These are phyloP conservation scores for Leucocoprinus sp. DNA, from an alignment of 768 basidiomycete species.

Conservation along the genomic window DNA sequence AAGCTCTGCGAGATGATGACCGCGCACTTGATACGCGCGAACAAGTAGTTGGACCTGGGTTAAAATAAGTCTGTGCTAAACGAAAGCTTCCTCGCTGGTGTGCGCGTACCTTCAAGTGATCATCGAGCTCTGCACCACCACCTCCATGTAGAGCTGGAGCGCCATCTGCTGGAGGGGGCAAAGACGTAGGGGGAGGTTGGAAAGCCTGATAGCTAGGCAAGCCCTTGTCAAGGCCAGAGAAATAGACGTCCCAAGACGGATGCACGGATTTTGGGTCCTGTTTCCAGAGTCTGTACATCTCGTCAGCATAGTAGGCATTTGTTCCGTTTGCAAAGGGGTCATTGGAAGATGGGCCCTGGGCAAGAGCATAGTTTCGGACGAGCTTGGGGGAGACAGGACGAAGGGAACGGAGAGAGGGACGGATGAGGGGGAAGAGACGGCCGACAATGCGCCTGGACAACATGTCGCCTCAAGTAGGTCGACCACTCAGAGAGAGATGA, in stretches of 20 bases:
- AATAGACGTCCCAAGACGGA: constrained; percentile 91
- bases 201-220: constrained; percentile 74
- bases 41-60: constrained; percentile 91
- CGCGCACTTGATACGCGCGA: constrained; percentile 97
- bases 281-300: constrained; percentile 92
- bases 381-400: neutral
- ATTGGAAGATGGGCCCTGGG: constrained; percentile 53
- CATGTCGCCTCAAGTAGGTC: too few species aligned
- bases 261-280: constrained; percentile 90
- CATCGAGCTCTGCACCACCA: constrained; percentile 75
- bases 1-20: constrained; percentile 91
- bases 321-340: constrained; percentile 90
- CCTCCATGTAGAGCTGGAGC: constrained; percentile 66
- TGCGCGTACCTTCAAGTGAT: constrained; percentile 79
- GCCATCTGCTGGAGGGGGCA: constrained; percentile 69
- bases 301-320: constrained; percentile 92
- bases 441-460: constrained; percentile 9
- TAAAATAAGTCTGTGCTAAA: constrained; percentile 7
- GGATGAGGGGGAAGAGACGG: constrained; percentile 2
- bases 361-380: constrained; percentile 8
- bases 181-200: constrained; percentile 66
- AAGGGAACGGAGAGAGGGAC: neutral
- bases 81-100: constrained; percentile 1
- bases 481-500: too few species aligned
- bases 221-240: constrained; percentile 87